Conservation (phyloP, 805 yeast genomes). For the Kuraishia ogatae region DNA sequence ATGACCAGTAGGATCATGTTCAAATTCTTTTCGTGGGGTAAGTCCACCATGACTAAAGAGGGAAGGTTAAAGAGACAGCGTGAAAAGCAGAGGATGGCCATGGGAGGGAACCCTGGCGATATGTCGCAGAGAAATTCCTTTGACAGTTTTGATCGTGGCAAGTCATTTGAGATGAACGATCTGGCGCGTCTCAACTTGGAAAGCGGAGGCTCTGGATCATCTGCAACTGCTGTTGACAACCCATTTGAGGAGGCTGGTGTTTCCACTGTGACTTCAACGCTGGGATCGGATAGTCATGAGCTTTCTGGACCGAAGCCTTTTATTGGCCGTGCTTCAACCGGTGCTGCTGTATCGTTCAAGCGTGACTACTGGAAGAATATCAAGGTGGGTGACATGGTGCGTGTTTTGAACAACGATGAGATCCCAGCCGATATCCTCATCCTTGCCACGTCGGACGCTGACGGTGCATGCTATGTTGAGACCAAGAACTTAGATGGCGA, state of each 20-base stretch:
- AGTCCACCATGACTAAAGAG: slow-evolving; percentile 5
- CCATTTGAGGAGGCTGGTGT: slow-evolving; percentile 5
- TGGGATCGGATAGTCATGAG: slow-evolving; percentile 1
- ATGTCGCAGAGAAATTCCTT: slow-evolving; percentile 15
- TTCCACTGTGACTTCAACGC: slow-evolving; percentile 1
- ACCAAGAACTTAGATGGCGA: slow-evolving; percentile 81
- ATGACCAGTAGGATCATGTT: slow-evolving; percentile 11
- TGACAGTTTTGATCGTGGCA: slow-evolving; percentile 23
- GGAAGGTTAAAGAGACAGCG: slow-evolving; percentile 6
- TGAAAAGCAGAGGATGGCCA: slow-evolving; percentile 2
- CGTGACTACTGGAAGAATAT: slow-evolving; percentile 64
- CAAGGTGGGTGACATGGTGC: slow-evolving; percentile 64
- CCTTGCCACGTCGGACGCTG: slow-evolving; percentile 60
- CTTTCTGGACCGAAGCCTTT: slow-evolving; percentile 16
- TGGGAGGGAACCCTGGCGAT: slow-evolving; percentile 11
- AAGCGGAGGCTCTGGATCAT: slow-evolving; percentile 1
- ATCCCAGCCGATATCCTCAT: slow-evolving; percentile 71
- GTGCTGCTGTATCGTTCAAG: slow-evolving; percentile 17
- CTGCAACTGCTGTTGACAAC: slow-evolving; percentile 1
- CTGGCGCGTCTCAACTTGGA: background rate
- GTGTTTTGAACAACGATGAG: slow-evolving; percentile 62
- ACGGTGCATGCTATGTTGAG: slow-evolving; percentile 62
- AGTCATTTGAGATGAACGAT: slow-evolving; percentile 13
- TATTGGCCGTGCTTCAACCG: slow-evolving; percentile 12
- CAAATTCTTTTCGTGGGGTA: slow-evolving; percentile 4